phyloP scores from a whole-genome alignment of 164 flowering plant genomes.

The Dillenia suffruticosa region DNA sequence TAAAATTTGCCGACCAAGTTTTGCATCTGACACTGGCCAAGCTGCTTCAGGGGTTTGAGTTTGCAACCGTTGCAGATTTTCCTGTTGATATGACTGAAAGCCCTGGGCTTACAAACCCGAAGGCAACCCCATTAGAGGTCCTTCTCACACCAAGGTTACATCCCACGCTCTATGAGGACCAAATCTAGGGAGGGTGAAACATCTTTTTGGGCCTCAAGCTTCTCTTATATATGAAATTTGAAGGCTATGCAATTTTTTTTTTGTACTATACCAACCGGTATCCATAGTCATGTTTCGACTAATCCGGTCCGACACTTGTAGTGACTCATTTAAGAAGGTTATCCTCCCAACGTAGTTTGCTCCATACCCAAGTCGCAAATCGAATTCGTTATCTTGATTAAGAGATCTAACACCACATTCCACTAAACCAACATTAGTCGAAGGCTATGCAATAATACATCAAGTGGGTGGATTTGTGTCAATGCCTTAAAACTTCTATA shows the following conservation, averaged over 20 bases:
- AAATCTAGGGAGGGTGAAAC: too few relatives aligned
- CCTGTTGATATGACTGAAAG: conserved; percentile 22
- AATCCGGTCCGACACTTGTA: too few relatives aligned
- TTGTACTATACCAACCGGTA: not conserved
- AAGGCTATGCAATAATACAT: not conserved
- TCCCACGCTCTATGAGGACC: not conserved
- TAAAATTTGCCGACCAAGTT: conserved; percentile 12
- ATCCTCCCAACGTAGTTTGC: too few relatives aligned
- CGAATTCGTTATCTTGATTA: too few relatives aligned
- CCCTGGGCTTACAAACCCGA: conserved; percentile 11
- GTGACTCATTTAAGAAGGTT: too few relatives aligned
- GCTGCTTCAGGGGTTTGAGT: conserved; percentile 24
- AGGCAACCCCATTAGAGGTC: conserved; percentile 21
- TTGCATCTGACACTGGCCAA: conserved; percentile 22
- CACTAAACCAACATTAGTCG: not conserved
- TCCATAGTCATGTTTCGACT: not conserved
- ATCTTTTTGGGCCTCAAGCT: not conserved
- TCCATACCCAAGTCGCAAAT: too few relatives aligned
- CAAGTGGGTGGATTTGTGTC: conserved; percentile 3
- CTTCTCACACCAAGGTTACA: conserved; percentile 17
- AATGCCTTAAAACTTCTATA: too few relatives aligned
- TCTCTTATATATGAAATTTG: not conserved
- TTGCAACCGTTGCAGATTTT: not conserved
- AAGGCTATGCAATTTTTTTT: not conserved
- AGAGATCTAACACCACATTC: too few relatives aligned